A percentile compares a stretch with the other conserved stretches of the same genome.
Conservation (phyloP, 2,329 filamentous ascomycete species). For the Cercospora citrullina region DNA sequence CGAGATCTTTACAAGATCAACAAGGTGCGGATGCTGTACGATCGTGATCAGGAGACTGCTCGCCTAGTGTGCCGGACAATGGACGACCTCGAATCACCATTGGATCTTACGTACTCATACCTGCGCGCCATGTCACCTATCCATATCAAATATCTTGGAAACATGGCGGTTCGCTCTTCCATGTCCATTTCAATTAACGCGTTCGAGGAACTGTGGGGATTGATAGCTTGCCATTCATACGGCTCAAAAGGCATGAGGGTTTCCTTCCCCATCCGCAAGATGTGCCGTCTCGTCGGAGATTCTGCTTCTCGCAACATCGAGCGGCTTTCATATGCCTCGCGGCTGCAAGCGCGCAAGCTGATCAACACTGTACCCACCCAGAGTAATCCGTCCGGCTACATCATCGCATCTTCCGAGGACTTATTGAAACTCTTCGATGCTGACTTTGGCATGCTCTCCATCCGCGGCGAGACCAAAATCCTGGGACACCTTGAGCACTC, state of each 20-base stretch:
- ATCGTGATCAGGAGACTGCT: slow-evolving; percentile 76
- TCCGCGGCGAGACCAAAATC: slow-evolving; percentile 85
- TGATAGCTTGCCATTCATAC: slow-evolving; percentile 85
- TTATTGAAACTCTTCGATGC: slow-evolving; percentile 80
- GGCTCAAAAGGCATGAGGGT: slow-evolving; percentile 80
- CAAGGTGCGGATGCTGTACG: slow-evolving; percentile 83
- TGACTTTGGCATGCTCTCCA: slow-evolving; percentile 81
- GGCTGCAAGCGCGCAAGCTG: slow-evolving; percentile 80
- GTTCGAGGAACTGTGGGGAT: slow-evolving; percentile 80
- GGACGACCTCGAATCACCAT: slow-evolving; percentile 70
- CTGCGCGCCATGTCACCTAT: slow-evolving; percentile 88
- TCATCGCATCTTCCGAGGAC: slow-evolving; percentile 85
- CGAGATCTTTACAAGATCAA: slow-evolving; percentile 89
- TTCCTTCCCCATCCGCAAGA: slow-evolving; percentile 85
- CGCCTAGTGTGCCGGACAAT: slow-evolving; percentile 76
- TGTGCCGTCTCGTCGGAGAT: slow-evolving; percentile 85
- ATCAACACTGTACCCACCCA: slow-evolving; percentile 83
- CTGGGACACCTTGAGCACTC: slow-evolving; percentile 72
- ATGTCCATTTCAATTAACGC: slow-evolving; percentile 94
- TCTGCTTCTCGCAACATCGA: slow-evolving; percentile 86
- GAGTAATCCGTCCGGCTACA: slow-evolving; percentile 82
- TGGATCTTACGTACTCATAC: slow-evolving; percentile 83
- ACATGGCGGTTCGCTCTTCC: slow-evolving; percentile 90
- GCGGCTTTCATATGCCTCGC: slow-evolving; percentile 78
- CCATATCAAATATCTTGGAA: slow-evolving; percentile 79